Base-by-base conservation (phyloP, 176 grass and related monocot genomes). In the Secale cereale region DNA sequence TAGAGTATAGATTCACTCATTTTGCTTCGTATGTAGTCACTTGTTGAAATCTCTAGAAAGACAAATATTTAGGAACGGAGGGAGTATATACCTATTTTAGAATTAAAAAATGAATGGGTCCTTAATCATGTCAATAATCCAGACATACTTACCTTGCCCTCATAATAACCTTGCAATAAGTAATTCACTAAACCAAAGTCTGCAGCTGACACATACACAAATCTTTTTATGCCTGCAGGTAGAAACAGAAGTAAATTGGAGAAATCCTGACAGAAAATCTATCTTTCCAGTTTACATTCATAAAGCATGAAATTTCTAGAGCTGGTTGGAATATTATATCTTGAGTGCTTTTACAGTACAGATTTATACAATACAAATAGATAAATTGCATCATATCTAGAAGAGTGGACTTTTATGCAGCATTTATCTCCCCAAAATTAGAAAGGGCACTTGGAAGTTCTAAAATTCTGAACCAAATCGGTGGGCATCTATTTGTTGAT, bases 151-250 rank as follows among this genome's bases (percentile, higher is more conserved):
- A 98, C 93, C 95, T 98, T 98, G 19, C 95, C 95, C 65, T 95
- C 95, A 11, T 95, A 95, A 72, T 98, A 98, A 77, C 95, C 95
- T 92, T 87, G 76, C 76, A 98, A 82, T 66, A 98, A 50, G 80
- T 93, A 95, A 81, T 95, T 95, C 70, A 85, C 89, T 10, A 90
- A 63, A 73, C 95, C 92, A 81, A 98, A 95, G 89, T 98, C 93
- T n/a, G 91, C 89, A 75, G 93, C 95, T 64, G 95, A 98, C 65
- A 98, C 89, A 68, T 98, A 95, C 19, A 95, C 93, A 85, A 95
- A 98, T 89, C 95, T 93, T 82, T 95, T 98, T 70, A 95, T 81
- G 76, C 95, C 93, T 98, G 91, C 81, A 87, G 13, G 54, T 82
- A 70, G 37, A 70, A 37, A 81, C 28, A 61, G 8, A 74, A 29